Conservation (phyloP, 208 protist genomes). For the Balamuthia mandrillaris region DNA sequence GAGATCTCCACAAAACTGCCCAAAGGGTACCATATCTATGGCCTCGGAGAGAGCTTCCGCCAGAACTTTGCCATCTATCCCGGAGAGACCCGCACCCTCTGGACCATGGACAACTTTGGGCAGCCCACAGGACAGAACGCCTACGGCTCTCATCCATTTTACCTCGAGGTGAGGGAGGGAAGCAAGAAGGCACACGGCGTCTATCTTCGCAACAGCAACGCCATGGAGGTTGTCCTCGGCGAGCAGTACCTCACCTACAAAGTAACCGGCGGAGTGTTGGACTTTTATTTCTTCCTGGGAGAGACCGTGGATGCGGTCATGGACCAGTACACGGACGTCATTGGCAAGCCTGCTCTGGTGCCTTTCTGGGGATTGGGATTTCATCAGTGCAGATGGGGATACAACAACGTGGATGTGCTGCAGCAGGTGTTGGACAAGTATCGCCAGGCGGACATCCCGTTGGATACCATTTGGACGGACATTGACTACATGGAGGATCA, state of each 20-base stretch:
- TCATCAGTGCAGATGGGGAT: slow-evolving; percentile 79
- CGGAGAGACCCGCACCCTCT: no score
- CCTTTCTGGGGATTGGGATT: slow-evolving; percentile 61
- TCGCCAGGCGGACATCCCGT: slow-evolving; percentile 62
- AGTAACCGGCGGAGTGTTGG: slow-evolving; percentile 68
- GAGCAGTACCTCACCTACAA: slow-evolving; percentile 55
- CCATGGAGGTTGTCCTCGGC: slow-evolving; percentile 62
- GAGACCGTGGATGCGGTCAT: slow-evolving; percentile 62
- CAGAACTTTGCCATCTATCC: neutral
- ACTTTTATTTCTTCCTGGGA: slow-evolving; percentile 77
- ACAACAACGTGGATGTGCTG: slow-evolving; percentile 56
- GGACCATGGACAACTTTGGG: slow-evolving; percentile 32
- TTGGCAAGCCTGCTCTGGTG: slow-evolving; percentile 71
- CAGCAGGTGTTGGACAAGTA: slow-evolving; percentile 67
- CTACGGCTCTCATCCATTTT: slow-evolving; percentile 74
- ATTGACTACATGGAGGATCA: slow-evolving; percentile 79
- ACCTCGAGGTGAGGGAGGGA: slow-evolving; percentile 51
- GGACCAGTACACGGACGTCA: slow-evolving; percentile 66
- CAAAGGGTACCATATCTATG: slow-evolving; percentile 57
- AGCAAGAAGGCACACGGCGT: slow-evolving; percentile 50
- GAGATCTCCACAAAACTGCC: slow-evolving; percentile 54
- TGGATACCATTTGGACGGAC: slow-evolving; percentile 79
- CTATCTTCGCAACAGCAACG: slow-evolving; percentile 79
- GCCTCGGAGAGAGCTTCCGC: slow-evolving; percentile 62
- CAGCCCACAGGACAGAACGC: slow-evolving; percentile 35